These are phyloP conservation scores for Rhypophila decipiens DNA, from an alignment of 495 filamentous ascomycete species.

Conservation along the genomic window DNA sequence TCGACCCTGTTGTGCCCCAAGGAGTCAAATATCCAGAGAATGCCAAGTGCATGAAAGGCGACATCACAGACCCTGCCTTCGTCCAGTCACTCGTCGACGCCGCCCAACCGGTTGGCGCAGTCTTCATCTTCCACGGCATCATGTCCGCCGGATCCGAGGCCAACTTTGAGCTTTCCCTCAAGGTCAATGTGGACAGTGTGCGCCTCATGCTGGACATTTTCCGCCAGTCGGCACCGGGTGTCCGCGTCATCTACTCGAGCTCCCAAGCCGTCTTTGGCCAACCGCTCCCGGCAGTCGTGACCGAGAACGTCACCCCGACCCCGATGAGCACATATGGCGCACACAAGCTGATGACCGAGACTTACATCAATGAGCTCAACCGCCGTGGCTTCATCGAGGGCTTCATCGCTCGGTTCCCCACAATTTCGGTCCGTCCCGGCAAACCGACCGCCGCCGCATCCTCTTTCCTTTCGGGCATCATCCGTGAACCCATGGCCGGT, in stretches of 20 bases:
- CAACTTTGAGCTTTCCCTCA: slow-evolving; percentile 65
- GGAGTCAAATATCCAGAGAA: slow-evolving; percentile 47
- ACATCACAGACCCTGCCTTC: slow-evolving; percentile 52
- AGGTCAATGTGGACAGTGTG: slow-evolving; percentile 70
- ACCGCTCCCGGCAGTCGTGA: slow-evolving; percentile 25
- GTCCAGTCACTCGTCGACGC: slow-evolving; percentile 40
- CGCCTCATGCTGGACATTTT: slow-evolving; percentile 57
- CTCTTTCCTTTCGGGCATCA: slow-evolving; percentile 67
- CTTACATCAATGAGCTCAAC: slow-evolving; percentile 68
- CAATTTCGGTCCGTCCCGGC: slow-evolving; percentile 67
- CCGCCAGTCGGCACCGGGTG: slow-evolving; percentile 49
- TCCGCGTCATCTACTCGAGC: slow-evolving; percentile 57
- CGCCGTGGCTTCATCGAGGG: slow-evolving; percentile 64
- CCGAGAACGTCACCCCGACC: slow-evolving; percentile 49
- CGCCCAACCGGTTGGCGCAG: slow-evolving; percentile 47
- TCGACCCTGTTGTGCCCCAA: slow-evolving; percentile 48
- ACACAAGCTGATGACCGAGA: slow-evolving; percentile 73
- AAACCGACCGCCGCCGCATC: slow-evolving; percentile 69
- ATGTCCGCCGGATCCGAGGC: slow-evolving; percentile 75
- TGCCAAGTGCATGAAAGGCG: slow-evolving; percentile 49
- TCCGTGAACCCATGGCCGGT: slow-evolving; percentile 47
- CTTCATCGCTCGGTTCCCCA: slow-evolving; percentile 63
- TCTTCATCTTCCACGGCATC: slow-evolving; percentile 80
- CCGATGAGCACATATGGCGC: slow-evolving; percentile 69
- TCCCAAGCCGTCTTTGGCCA: slow-evolving; percentile 38